Conservation (phyloP, 805 yeast species). For the Myxozyma melibiosi region DNA sequence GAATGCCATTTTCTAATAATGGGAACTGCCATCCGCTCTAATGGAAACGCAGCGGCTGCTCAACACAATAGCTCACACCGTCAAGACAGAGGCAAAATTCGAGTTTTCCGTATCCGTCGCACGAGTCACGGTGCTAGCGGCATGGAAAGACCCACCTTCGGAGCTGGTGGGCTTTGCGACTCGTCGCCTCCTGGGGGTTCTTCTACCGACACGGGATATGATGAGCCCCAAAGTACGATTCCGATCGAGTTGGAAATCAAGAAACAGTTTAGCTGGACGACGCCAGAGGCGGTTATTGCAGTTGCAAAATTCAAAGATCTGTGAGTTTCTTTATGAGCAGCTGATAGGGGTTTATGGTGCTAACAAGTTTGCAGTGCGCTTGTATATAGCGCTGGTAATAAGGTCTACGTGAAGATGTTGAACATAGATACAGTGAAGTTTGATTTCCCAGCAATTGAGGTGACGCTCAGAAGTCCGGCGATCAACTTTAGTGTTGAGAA, state of each 20-base stretch:
- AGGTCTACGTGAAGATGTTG: slow-evolving; percentile 9
- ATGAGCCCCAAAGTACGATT: neutral
- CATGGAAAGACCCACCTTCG: no score
- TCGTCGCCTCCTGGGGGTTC: no score
- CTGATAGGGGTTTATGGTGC: neutral
- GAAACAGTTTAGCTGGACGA: slow-evolving; percentile 19
- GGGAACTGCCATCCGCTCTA: slow-evolving; percentile 1
- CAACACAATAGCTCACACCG: neutral
- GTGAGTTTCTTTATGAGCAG: neutral
- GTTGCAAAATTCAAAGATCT: slow-evolving; percentile 11
- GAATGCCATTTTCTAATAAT: slow-evolving; percentile 8
- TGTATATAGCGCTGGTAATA: slow-evolving; percentile 24
- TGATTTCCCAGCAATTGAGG: slow-evolving; percentile 7
- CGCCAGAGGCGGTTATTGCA: slow-evolving; percentile 22
- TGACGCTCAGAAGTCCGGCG: slow-evolving; percentile 20
- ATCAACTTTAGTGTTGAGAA: slow-evolving; percentile 5
- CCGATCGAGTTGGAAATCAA: slow-evolving; percentile 11
- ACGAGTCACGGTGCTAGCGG: neutral
- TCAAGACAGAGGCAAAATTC: slow-evolving; percentile 9
- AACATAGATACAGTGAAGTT: slow-evolving; percentile 15
- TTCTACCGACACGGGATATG: no score
- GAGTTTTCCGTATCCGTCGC: slow-evolving; percentile 3
- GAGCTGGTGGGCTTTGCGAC: no score
- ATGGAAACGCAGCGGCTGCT: neutral
- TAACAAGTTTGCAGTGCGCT: slow-evolving; percentile 6